Percentiles rank a stretch among this genome's conserved stretches.
Conservation (phyloP, 768 basidiomycete genomes). For the Hirschioporus abietinus region DNA sequence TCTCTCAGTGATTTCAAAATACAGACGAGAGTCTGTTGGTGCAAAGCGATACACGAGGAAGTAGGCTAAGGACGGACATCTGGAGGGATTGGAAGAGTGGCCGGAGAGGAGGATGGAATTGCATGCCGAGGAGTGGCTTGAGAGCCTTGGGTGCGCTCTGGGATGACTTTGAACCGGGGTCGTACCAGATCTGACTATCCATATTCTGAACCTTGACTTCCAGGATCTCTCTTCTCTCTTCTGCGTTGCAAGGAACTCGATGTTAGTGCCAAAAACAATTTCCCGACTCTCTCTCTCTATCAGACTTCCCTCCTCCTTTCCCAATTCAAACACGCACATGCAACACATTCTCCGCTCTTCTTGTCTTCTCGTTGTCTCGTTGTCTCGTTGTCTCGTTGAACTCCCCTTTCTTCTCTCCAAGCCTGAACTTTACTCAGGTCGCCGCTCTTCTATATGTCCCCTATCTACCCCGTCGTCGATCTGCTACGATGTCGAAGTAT, state of each 20-base stretch:
- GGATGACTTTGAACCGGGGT: neutral
- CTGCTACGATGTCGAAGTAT: neutral
- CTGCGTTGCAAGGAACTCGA: no score
- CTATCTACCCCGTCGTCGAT: neutral
- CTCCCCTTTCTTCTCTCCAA: neutral
- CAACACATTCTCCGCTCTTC: neutral
- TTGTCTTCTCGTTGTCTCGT: no score
- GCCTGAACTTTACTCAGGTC: neutral
- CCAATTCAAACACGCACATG: neutral
- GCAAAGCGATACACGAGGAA: no score
- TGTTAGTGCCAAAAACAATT: no score
- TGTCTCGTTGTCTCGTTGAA: no score
- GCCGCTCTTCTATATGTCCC: neutral
- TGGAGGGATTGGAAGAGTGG: constrained; percentile 48
- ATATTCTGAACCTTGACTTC: neutral
- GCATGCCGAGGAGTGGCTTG: constrained; percentile 56
- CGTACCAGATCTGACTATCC: neutral
- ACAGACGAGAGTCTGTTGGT: no score
- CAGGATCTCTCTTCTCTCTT: no score
- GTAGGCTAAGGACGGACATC: constrained; percentile 20
- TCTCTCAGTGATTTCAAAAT: no score
- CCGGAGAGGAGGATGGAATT: constrained; percentile 46
- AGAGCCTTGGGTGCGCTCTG: constrained; percentile 53
- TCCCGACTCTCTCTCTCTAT: no score
- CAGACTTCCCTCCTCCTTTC: neutral